phyloP scores from a whole-genome alignment of 2,329 filamentous ascomycete species.

The Ceratocystis variospora region DNA sequence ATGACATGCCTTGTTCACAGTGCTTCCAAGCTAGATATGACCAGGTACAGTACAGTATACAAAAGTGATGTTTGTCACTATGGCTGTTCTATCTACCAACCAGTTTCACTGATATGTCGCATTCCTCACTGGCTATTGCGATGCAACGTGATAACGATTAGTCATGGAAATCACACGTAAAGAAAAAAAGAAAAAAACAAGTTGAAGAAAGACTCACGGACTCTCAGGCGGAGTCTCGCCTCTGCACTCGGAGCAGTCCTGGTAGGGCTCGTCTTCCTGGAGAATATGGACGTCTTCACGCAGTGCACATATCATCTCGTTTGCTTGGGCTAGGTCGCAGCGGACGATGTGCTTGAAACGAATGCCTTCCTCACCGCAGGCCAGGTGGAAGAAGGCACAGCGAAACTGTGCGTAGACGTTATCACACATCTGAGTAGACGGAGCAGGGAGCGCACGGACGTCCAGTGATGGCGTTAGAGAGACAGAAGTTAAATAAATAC shows the following conservation, averaged over 20 bases:
- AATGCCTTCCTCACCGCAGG: conserved; percentile 11
- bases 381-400: conserved; percentile 15
- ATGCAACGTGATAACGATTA: neutral
- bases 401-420: conserved; percentile 19
- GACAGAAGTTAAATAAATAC: neutral
- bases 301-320: conserved; percentile 4
- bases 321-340: conserved; percentile 13
- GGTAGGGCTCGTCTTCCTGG: conserved; percentile 15
- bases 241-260: conserved; percentile 16
- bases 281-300: conserved; percentile 17
- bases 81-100: neutral
- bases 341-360: conserved; percentile 18
- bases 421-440: conserved; percentile 16
- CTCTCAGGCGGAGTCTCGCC: conserved; percentile 19
- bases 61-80: neutral
- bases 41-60: neutral
- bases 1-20: neutral
- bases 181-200: neutral
- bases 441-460: neutral
- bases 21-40: neutral
- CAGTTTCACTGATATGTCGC: neutral
- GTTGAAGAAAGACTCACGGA: conserved; percentile 8
- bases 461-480: neutral
- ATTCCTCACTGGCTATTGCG: neutral
- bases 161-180: neutral